Evolutionary conservation across 441 rosid species (phyloP).

Genomic region (Gossypium davidsonii): DNA sequence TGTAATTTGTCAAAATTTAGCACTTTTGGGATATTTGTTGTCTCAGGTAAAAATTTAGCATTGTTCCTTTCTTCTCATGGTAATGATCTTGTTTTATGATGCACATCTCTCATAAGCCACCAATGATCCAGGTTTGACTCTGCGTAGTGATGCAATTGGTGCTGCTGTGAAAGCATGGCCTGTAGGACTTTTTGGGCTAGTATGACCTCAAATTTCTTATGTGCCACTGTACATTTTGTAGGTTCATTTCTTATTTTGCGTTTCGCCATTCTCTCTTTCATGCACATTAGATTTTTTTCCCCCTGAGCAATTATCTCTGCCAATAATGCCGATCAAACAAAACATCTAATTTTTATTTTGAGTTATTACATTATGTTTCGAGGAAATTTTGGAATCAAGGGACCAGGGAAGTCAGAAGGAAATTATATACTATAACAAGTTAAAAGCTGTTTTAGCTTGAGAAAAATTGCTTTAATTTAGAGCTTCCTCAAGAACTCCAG

Average conservation of each 20-base stretch:
- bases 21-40: constrained; percentile 69
- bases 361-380: neutral
- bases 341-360: neutral
- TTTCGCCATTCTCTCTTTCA: neutral
- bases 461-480: neutral
- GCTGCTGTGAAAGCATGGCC: constrained; percentile 87
- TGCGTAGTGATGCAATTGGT: constrained; percentile 71
- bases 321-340: neutral
- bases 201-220: constrained; percentile 49
- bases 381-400: neutral
- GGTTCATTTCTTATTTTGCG: constrained; percentile 26
- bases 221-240: constrained; percentile 32
- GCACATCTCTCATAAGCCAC: constrained; percentile 7
- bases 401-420: neutral
- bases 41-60: constrained; percentile 53
- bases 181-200: constrained; percentile 83
- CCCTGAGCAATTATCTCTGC: neutral
- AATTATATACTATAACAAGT: neutral
- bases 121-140: constrained; percentile 57
- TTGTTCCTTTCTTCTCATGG: constrained; percentile 2
- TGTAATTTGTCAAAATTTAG: constrained; percentile 66
- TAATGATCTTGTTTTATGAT: constrained; percentile 7
- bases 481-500: neutral
- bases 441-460: neutral
- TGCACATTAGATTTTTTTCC: neutral